phyloP scores from a whole-genome alignment of 2,329 filamentous ascomycete species.

The Nemania sp. region DNA sequence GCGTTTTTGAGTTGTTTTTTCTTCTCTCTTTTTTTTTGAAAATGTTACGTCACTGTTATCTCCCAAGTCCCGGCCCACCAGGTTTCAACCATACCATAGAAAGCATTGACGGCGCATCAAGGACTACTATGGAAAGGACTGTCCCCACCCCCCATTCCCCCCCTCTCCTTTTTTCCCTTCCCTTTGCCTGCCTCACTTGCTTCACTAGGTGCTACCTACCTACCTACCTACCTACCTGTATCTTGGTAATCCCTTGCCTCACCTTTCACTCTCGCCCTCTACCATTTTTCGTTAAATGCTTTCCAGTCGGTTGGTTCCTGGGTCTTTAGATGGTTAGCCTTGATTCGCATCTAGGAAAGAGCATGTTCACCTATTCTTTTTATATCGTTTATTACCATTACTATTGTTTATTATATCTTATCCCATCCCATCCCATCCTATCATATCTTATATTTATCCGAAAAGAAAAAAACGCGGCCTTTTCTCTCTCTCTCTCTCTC shows the following conservation, averaged over 20 bases:
- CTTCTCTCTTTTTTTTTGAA: no score
- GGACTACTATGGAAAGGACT: slow-evolving; percentile 15
- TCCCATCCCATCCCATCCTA: no score
- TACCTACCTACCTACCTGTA: not conserved
- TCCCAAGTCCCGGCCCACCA: not conserved
- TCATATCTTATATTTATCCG: no score
- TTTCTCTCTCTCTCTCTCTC: no score
- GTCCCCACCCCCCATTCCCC: slow-evolving; percentile 1
- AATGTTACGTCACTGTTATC: no score
- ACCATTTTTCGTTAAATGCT: slow-evolving; percentile 19
- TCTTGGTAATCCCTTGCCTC: not conserved
- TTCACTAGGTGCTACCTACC: not conserved
- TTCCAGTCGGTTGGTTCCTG: slow-evolving; percentile 14
- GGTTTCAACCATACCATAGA: slow-evolving; percentile 9
- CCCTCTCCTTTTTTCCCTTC: slow-evolving; percentile 1
- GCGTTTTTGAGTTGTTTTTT: not conserved
- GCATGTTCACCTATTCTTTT: slow-evolving; percentile 3
- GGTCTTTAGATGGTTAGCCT: slow-evolving; percentile 24
- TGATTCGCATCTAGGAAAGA: slow-evolving; percentile 29
- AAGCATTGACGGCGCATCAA: slow-evolving; percentile 23
- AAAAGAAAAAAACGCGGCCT: no score
- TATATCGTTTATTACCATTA: no score
- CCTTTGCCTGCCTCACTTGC: no score
- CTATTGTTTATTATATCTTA: no score
- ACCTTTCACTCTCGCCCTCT: not conserved